Conservation (phyloP, 345 rosid genomes). For the Pugionium cornutum region DNA sequence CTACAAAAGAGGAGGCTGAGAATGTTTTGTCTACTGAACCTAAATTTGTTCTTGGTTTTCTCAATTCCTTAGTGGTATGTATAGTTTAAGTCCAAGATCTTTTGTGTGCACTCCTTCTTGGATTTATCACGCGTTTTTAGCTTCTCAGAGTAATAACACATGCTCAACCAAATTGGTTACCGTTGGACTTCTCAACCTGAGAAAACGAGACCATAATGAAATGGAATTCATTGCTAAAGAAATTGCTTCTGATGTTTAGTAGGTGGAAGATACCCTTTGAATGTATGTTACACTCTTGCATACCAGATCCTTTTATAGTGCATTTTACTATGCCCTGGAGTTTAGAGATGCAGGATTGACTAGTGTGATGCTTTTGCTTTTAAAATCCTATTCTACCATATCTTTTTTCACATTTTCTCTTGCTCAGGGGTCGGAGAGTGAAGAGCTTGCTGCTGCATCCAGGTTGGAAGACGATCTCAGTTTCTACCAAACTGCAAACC, state of each 20-base stretch:
- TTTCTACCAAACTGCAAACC: conserved; percentile 48
- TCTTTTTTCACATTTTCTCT: conserved; percentile 19
- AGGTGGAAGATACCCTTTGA: conserved; percentile 17
- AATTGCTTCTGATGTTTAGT: conserved; percentile 4
- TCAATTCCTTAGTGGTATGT: conserved; percentile 49
- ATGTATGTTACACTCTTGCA: conserved; percentile 2
- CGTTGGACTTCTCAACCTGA: conserved; percentile 1
- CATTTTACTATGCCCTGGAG: conserved; percentile 4
- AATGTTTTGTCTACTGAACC: conserved; percentile 38
- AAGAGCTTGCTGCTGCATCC: conserved; percentile 48
- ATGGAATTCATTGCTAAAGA: not conserved
- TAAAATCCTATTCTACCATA: conserved; percentile 14
- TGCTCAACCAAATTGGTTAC: conserved; percentile 14
- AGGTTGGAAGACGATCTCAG: conserved; percentile 44
- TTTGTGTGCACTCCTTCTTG: no score
- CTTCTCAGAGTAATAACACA: no score
- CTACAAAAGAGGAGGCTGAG: conserved; percentile 45
- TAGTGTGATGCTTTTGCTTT: conserved; percentile 21
- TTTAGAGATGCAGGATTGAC: conserved; percentile 12
- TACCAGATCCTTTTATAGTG: conserved; percentile 10
- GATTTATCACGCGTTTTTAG: not conserved
- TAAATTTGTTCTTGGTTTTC: conserved; percentile 46
- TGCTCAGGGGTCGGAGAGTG: conserved; percentile 46
- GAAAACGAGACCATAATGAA: not conserved
- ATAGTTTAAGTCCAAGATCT: conserved; percentile 8